Base-by-base conservation (phyloP, 306 rosid species). In the Quercus alba region DNA sequence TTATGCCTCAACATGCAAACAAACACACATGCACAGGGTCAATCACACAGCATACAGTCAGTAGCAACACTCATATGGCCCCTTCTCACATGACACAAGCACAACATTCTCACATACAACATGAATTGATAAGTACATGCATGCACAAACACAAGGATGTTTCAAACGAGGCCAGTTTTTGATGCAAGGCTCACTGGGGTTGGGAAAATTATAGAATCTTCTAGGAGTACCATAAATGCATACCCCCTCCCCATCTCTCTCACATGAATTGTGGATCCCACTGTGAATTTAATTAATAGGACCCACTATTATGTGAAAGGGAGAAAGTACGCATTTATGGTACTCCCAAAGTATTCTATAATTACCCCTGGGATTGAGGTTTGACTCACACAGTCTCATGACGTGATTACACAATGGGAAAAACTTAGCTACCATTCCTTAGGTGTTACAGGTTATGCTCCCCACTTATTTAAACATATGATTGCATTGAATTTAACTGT, bases 1-100 rank as follows among this genome's bases (percentile, higher is more conserved):
- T 88, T 89, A 90, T 87, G 88, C 92, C 87, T 78, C 90, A 91
- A 91, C 98, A 91, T 90, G 91, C 87, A 93, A 93, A 87, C 90
- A 93, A 91, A 89, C 98, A 93, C 89, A 86, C 87, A 83, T 84
- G 78, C 95, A 84, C 87, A 76, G 76, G 58, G 92, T 93, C 93
- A 93, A 91, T 88, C 93, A 90, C 90, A 87, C 90, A 83, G 84
- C 94, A 86, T 78, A 88, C 94, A 88, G 76, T 46, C 82, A 83
- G 63, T 82, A 83, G 78, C 83, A 85, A 76, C 69, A 76, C 74
- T 49, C 46, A 25, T 17, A 70, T 73, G 83, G 79, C 75, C 85
- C 70, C 35, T 15, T 78, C 59, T 81, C 64, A 78, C 51, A 56
- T 80, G 79, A 79, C 78, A 81, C 88, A 87, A 79, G 56, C 79